Base-by-base conservation (phyloP, 352 stramenopile species). In the Peronosclerospora sorghi region DNA sequence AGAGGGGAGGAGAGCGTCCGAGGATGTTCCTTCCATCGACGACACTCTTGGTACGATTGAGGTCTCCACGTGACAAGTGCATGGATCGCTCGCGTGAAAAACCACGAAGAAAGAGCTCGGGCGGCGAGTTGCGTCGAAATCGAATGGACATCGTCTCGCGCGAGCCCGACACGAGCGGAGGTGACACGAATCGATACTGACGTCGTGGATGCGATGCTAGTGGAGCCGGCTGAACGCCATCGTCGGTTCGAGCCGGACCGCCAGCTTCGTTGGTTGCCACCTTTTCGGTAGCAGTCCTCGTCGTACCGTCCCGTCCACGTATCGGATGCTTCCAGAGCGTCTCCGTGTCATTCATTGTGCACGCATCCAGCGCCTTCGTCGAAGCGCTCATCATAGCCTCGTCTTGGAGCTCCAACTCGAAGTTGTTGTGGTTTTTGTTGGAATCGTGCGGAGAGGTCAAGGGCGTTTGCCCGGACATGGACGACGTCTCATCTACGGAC, bases 111-210 rank as follows among this genome's bases (percentile, higher is more conserved):
- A 69, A 77, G 5, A 84, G 34, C 43, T 86, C 76, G 1, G 73
- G 68, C 0, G 73, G 72, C 4, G 71, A 88, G 30, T 85, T 84
- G 15, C 73, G 76, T 32, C 76, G 67, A 32, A 73, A 62, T 21
- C 38, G 49, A 52, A 56, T 61, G 5, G 66, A 56, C 15, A 66
- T 51, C 1, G 56, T 49, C 15, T 49, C 51, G 9, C 54, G 66
- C 7, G 60, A 64, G 9, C 61, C 59, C 9, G 59, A 69, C 1
- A 75, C 65, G 21, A 86, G 56, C 7, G 73, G 76, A 9, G 73
- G 72, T 14, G 73, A 85, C 13, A 82, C 56, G 21, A 68, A 69
- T 12, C 51, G 45, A 27, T 59, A 54, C 8, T 58, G 56, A 8
- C 47, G 38, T 21, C 48, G 44, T 26, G 30, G 36, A 32, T 8